A percentile compares a stretch with the other conserved stretches of the same genome.
These are phyloP conservation scores for Blumeria hordei DNA, from an alignment of 2,329 filamentous ascomycete species.

Conservation along the genomic window DNA sequence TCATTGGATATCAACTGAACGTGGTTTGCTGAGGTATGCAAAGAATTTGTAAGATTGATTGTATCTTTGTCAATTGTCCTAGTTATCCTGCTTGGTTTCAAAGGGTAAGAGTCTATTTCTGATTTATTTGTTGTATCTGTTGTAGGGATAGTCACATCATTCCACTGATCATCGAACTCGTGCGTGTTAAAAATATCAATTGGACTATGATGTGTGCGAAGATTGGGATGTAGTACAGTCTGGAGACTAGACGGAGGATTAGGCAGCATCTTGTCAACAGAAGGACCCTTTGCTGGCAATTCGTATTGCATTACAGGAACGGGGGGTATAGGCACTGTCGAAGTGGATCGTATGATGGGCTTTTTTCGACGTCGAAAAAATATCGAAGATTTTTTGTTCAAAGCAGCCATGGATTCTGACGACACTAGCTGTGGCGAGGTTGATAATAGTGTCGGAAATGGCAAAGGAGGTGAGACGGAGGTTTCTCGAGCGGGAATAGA, in stretches of 20 bases:
- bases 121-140: conserved; percentile 20
- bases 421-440: background rate
- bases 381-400: conserved; percentile 80
- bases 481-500: conserved; percentile 12
- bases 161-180: conserved; percentile 8
- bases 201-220: conserved; percentile 18
- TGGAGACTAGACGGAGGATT: conserved; percentile 61
- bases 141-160: conserved; percentile 7
- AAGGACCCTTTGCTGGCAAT: conserved; percentile 1
- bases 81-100: conserved; percentile 46
- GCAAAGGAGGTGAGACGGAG: background rate
- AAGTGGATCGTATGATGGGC: conserved; percentile 27
- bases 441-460: background rate
- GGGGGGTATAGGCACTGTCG: conserved; percentile 36
- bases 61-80: conserved; percentile 31
- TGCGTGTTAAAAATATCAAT: conserved; percentile 6
- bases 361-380: conserved; percentile 91
- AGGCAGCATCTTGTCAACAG: conserved; percentile 8
- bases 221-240: conserved; percentile 69
- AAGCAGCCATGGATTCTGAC: conserved; percentile 12
- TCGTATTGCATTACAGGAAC: conserved; percentile 13
- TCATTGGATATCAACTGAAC: conserved; percentile 3
- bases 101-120: conserved; percentile 55
- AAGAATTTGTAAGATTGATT: conserved; percentile 8
- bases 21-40: conserved; percentile 4